These are phyloP conservation scores for Nicotiana undulata DNA, from an alignment of 257 asterid species.

Conservation along the genomic window DNA sequence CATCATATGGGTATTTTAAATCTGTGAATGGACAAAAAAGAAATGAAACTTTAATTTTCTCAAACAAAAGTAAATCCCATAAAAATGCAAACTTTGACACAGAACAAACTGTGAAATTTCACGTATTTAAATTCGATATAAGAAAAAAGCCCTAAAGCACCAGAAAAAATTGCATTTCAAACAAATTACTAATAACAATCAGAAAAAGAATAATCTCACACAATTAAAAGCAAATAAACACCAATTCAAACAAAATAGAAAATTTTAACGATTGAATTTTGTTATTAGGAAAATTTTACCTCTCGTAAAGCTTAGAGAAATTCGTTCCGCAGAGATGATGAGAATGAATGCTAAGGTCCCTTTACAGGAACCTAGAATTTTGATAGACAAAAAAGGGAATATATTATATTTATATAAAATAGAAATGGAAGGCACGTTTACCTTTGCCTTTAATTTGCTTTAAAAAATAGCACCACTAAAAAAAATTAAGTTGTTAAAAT, in stretches of 20 bases:
- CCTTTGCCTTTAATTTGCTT: constrained; percentile 16
- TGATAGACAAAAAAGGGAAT: constrained; percentile 1
- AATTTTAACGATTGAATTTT: not conserved
- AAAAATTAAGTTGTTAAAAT: not conserved
- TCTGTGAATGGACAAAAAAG: not conserved
- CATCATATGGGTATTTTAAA: not conserved
- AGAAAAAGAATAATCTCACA: not conserved
- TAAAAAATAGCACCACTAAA: not conserved
- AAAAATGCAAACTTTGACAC: too few species aligned
- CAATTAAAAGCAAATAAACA: not conserved
- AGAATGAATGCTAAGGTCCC: constrained; percentile 30
- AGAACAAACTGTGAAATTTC: not conserved
- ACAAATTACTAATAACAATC: not conserved
- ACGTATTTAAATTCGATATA: not conserved
- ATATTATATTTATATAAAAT: not conserved
- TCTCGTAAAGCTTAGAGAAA: not conserved
- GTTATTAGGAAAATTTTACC: not conserved
- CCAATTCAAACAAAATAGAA: not conserved
- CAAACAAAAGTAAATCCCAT: not conserved
- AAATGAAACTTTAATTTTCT: not conserved
- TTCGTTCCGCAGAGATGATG: not conserved
- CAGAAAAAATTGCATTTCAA: not conserved
- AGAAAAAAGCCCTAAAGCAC: not conserved
- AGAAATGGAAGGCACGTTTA: constrained; percentile 41
- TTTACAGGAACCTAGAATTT: constrained; percentile 17